phyloP scores from a whole-genome alignment of 768 basidiomycete genomes.

The Sarcomyxa edulis region DNA sequence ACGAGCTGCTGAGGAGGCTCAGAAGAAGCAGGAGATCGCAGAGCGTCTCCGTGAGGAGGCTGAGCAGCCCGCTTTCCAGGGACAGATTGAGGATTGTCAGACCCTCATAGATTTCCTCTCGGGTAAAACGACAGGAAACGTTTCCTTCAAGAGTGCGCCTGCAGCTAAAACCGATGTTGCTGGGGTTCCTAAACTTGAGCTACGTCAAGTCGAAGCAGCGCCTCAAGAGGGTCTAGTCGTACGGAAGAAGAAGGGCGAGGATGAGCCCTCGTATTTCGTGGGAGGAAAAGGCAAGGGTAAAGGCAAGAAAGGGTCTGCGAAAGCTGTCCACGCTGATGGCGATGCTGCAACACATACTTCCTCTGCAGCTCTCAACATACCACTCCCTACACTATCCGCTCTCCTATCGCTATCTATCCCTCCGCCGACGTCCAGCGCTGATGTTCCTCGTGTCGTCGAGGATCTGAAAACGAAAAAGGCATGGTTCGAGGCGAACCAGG shows the following conservation, averaged over 20 bases:
- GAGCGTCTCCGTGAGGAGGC: constrained; percentile 89
- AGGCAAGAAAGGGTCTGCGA: constrained; percentile 51
- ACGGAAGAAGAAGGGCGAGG: constrained; percentile 91
- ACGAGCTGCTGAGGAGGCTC: constrained; percentile 70
- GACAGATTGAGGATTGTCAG: constrained; percentile 94
- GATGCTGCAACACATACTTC: constrained; percentile 19
- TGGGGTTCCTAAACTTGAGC: constrained; percentile 76
- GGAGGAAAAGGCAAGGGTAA: constrained; percentile 64
- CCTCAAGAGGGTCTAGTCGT: constrained; percentile 61
- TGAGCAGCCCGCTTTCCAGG: constrained; percentile 81
- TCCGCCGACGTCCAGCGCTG: constrained; percentile 70
- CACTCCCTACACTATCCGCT: constrained; percentile 82
- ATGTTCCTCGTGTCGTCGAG: constrained; percentile 80
- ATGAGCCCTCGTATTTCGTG: constrained; percentile 77
- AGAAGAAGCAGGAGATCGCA: constrained; percentile 75
- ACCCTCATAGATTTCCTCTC: constrained; percentile 85
- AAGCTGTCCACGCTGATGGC: constrained; percentile 30
- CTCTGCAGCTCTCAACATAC: constrained; percentile 55
- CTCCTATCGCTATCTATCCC: constrained; percentile 86
- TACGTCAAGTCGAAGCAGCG: constrained; percentile 74
- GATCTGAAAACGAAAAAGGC: constrained; percentile 92
- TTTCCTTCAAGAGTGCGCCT: constrained; percentile 35
- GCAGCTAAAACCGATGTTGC: constrained; percentile 38
- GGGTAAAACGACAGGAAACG: constrained; percentile 50
- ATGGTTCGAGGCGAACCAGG: constrained; percentile 94